A percentile compares a stretch with the other conserved stretches of the same genome.
Evolutionary conservation across 179 eudicot species (phyloP).

Genomic region (Silene noctiflora): DNA sequence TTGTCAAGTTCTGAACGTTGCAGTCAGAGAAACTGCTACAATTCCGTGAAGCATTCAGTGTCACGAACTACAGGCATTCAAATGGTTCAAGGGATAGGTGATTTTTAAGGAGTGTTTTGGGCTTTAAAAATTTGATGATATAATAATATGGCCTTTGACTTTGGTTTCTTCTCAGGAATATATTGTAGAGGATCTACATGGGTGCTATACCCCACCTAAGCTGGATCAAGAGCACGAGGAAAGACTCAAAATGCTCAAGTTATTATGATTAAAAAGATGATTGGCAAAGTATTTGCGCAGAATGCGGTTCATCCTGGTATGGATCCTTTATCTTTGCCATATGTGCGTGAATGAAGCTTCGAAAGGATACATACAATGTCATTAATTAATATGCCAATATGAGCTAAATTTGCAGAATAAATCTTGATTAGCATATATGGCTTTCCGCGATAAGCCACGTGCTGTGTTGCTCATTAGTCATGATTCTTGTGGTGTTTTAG

Average conservation of each 20-base stretch:
- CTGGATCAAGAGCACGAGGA: constrained; percentile 65
- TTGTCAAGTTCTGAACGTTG: background rate
- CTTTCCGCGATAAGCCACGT: background rate
- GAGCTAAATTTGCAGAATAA: background rate
- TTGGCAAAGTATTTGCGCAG: background rate
- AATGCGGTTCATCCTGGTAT: constrained; percentile 11
- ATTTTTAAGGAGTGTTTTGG: background rate
- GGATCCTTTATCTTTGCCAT: background rate
- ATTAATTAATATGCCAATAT: background rate
- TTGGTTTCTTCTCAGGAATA: constrained; percentile 54
- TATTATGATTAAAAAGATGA: constrained; percentile 32
- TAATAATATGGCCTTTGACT: background rate
- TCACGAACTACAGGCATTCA: background rate
- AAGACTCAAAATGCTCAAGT: constrained; percentile 65
- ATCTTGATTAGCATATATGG: background rate
- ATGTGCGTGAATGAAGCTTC: background rate
- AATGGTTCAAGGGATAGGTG: background rate
- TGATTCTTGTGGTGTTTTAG: background rate
- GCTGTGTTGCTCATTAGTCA: constrained; percentile 2
- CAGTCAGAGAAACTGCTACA: background rate
- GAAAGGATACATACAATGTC: background rate
- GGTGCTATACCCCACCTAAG: constrained; percentile 69
- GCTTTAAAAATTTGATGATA: background rate
- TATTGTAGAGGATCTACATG: constrained; percentile 76
- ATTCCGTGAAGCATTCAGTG: background rate